Percentiles rank a stretch among this genome's conserved stretches.
Conservation (phyloP, 371 early-diverging fungal species). For the Rhizomucor miehei region DNA sequence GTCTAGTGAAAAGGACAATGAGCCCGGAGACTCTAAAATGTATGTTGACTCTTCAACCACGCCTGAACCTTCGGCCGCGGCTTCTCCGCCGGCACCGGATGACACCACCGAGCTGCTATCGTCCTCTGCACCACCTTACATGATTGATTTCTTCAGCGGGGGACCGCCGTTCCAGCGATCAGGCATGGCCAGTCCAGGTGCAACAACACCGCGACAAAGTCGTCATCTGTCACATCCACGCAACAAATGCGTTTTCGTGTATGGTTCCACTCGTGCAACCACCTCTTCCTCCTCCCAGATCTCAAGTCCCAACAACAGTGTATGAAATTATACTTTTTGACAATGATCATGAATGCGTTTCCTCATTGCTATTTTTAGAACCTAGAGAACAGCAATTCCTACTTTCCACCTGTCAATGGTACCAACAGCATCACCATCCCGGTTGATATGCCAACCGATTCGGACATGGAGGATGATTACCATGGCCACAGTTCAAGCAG, state of each 20-base stretch:
- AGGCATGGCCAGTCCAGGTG: constrained; percentile 5
- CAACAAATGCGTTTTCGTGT: constrained; percentile 23
- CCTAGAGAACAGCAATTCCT: constrained; percentile 5
- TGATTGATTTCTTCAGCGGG: constrained; percentile 23
- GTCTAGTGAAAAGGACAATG: constrained; percentile 1
- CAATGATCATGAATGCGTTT: not conserved
- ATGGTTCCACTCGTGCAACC: constrained; percentile 24
- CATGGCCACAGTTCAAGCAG: constrained; percentile 4
- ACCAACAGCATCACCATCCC: constrained; percentile 35
- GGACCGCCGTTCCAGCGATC: constrained; percentile 15
- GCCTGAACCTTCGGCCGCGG: not conserved
- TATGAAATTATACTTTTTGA: not conserved
- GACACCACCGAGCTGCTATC: constrained; percentile 30
- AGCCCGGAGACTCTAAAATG: constrained; percentile 6
- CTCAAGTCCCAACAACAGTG: not conserved
- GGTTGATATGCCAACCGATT: constrained; percentile 26
- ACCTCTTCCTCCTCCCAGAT: constrained; percentile 9
- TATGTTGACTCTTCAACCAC: constrained; percentile 12
- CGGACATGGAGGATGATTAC: constrained; percentile 29
- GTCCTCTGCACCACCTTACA: constrained; percentile 35
- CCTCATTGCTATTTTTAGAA: not conserved
- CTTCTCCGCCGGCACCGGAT: constrained; percentile 31
- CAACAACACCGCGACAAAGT: constrained; percentile 11
- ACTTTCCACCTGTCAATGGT: constrained; percentile 14
- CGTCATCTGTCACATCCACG: constrained; percentile 11